A percentile compares a stretch with the other conserved stretches of the same genome.
Conservation (phyloP, 176 grass and related monocot genomes). For the Echinochloa phyllopogon region DNA sequence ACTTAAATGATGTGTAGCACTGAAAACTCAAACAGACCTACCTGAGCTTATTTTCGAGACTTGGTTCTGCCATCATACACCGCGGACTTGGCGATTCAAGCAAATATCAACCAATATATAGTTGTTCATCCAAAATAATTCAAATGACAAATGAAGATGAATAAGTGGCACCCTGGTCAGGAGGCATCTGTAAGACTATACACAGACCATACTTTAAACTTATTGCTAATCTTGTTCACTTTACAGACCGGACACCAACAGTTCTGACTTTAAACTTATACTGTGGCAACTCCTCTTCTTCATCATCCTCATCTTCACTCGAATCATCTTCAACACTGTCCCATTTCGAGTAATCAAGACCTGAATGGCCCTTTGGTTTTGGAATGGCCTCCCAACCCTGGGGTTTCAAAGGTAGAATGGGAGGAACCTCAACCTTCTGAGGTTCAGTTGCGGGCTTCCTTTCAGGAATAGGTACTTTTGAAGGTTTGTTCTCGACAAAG, state of each 20-base stretch:
- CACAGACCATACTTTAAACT: constrained; percentile 10
- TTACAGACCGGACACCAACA: constrained; percentile 70
- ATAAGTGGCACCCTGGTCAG: constrained; percentile 12
- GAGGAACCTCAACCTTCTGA: constrained; percentile 29
- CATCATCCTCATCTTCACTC: constrained; percentile 81
- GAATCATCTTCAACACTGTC: constrained; percentile 87
- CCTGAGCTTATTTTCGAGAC: constrained; percentile 17
- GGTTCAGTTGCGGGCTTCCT: constrained; percentile 35
- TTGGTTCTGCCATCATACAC: background rate
- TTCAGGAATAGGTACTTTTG: background rate
- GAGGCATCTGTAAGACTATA: constrained; percentile 22
- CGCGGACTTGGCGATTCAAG: background rate
- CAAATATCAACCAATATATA: background rate
- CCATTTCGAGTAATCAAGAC: constrained; percentile 95
- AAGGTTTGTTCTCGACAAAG: background rate
- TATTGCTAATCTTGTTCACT: constrained; percentile 49
- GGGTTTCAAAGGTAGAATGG: constrained; percentile 35
- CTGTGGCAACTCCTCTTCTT: constrained; percentile 64
- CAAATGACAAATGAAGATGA: background rate
- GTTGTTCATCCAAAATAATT: constrained; percentile 8
- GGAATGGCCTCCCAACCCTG: constrained; percentile 67
- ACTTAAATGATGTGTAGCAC: background rate
- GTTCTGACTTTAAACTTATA: constrained; percentile 87
- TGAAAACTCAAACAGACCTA: constrained; percentile 11
- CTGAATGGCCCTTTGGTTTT: constrained; percentile 93